Base-by-base conservation (phyloP, 2,329 filamentous ascomycete genomes). In the Sarocladium kiliense region DNA sequence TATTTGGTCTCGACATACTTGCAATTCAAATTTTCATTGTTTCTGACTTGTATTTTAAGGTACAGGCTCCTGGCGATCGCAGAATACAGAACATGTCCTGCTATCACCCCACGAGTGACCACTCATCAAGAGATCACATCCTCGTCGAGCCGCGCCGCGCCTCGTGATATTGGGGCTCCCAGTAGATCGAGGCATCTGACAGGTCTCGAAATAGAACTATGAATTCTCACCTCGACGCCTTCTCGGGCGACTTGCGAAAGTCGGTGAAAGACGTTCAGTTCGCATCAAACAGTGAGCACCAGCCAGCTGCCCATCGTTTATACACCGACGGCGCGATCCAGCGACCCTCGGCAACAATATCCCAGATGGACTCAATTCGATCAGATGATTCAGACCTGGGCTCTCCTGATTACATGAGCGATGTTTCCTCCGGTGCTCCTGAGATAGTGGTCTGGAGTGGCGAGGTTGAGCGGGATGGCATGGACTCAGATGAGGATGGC, bases 371-470 rank as follows among this genome's bases (percentile, higher is more conserved):
- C 27, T 36, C 27, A 12, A 4, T 36, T n/a, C n/a, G 30, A 5
- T 51, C 27, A 19, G 47, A 36, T 51, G 47, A 51, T 9, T 34
- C 47, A 3, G 27, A 51, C 10, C 6, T 36, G 14, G 47, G n/a
- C 26, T 27, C 23, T 3, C 47, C 26, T 3, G 30, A 36, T 21
- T 51, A 34, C 27, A 34, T 51, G 47, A 51, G 47, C 18, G 47
- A 51, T 19, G 19, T 34, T 23, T 51, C 47, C n/a, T 51, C 47
- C 10, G 47, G 47, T 12, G 71, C 68, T 3, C 66, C 70, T 3
- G 74, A 75, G 57, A 77, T 77, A 25, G 63, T 76, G 3, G 75
- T 77, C 18, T 75, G 73, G 68, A 75, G 73, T 27, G 74, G 70
- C 55, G 65, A 70, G 14, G 73, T 75, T 67, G 68, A 69, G 11